Base-by-base conservation (phyloP, 305 asterid species). In the Fraxinus baroniana region DNA sequence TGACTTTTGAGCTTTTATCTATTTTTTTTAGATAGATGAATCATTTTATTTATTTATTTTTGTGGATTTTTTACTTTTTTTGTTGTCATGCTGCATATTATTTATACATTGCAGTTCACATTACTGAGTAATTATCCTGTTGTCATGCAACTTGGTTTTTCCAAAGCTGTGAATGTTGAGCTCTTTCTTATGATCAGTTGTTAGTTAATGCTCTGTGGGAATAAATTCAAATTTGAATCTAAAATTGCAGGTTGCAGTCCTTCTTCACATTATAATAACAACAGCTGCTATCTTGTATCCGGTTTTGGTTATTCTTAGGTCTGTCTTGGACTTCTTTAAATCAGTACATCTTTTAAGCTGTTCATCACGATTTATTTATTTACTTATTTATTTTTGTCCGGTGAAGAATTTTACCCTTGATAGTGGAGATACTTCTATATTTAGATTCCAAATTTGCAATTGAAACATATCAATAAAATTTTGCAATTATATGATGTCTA, bases 271-370 rank as follows among this genome's bases (percentile, higher is more conserved):
- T 74, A 39, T 89, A 72, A 90, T 93, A 79, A 91, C 96, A 2
- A 88, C 96, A 74, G 79, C 91, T 37, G 89, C 86, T 74, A 86
- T 97, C 84, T 35, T 94, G 84, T 94, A 91, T 90, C 98, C 99
- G 12, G 92, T 94, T 88, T 33, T 91, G 79, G 94, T 97, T 84
- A 97, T 94, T 84, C 94, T 96, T 83, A 91, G 98, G 98, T 97
- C 84, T 84, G 93, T 89, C 46, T 76, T 84, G 52, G 28, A 83
- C 81, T 76, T 46, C 80, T 75, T 32, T 55, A 20, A 80, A 62
- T 20, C 13, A 74, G 32, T 77, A 83, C 35, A 41, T 74, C 68
- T 73, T 20, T 17, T 33, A 80, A 71, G 72, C 66, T 46, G 30
- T 5, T 77, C 64, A n/a, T 41, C 41, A 15, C 36, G n/a, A n/a